Evolutionary conservation across 2,329 filamentous ascomycete species (phyloP).

Genomic region (Colletotrichum neosansevieriae): DNA sequence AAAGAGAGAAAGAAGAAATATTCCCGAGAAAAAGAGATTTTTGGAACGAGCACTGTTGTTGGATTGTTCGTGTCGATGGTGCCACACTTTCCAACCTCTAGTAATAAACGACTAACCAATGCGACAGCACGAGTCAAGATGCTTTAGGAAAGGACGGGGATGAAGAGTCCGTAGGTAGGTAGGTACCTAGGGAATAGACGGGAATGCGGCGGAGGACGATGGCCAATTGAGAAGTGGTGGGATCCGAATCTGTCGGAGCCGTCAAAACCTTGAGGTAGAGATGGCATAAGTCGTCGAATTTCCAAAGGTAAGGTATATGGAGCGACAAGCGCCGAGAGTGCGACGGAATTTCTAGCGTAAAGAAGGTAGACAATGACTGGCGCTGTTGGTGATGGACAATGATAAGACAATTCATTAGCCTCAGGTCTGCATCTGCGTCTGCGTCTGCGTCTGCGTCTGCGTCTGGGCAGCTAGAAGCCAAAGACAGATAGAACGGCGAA

Average conservation of each 20-base stretch:
- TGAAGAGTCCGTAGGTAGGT: constrained; percentile 5
- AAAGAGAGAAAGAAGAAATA: background rate
- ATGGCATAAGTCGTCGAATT: too few relatives aligned
- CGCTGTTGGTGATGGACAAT: constrained; percentile 10
- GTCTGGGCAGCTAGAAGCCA: background rate
- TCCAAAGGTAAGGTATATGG: background rate
- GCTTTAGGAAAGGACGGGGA: constrained; percentile 25
- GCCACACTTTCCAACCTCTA: constrained; percentile 21
- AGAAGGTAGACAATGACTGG: background rate
- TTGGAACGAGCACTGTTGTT: constrained; percentile 13
- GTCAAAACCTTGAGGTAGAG: background rate
- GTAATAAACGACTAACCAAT: constrained; percentile 21
- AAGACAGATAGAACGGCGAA: constrained; percentile 2
- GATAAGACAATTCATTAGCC: constrained; percentile 14
- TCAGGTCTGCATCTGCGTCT: background rate
- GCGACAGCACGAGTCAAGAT: constrained; percentile 39
- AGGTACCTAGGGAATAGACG: constrained; percentile 1
- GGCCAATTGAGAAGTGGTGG: background rate
- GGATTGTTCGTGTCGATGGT: constrained; percentile 15
- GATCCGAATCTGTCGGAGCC: background rate
- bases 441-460: background rate
- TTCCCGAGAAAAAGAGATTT: constrained; percentile 7
- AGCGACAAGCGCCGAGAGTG: constrained; percentile 30
- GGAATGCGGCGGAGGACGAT: constrained; percentile 14
- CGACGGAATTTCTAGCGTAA: constrained; percentile 20